Evolutionary conservation across 306 rosid species (phyloP).

Genomic region (Rosa chinensis): DNA sequence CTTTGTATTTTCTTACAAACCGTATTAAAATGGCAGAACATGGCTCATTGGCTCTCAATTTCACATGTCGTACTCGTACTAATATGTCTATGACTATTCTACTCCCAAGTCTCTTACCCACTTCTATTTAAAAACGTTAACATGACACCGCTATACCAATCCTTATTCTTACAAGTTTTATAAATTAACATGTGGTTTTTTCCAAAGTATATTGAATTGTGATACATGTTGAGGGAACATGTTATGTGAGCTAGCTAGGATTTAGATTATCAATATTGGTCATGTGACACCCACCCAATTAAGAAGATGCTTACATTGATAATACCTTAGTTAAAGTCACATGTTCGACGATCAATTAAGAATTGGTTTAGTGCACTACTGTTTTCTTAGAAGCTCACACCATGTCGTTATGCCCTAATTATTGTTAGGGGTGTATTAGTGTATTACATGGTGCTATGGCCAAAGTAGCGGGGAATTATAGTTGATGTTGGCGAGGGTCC

Average conservation of each 20-base stretch:
- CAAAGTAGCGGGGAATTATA: no score
- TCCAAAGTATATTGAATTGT: not conserved
- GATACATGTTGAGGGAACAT: slow-evolving; percentile 27
- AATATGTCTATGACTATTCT: not conserved
- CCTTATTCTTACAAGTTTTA: not conserved
- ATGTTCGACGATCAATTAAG: not conserved
- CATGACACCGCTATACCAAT: slow-evolving; percentile 10
- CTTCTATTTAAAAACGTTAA: not conserved
- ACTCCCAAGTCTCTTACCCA: not conserved
- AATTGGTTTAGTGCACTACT: not conserved
- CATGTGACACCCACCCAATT: slow-evolving; percentile 22
- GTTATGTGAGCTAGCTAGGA: not conserved
- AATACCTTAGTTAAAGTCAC: not conserved
- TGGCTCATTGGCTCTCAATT: slow-evolving; percentile 31
- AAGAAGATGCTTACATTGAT: not conserved
- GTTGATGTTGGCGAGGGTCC: not conserved
- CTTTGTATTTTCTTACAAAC: not conserved
- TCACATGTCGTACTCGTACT: slow-evolving; percentile 14
- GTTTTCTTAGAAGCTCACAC: slow-evolving; percentile 4
- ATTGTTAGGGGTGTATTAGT: not conserved
- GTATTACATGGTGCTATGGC: no score
- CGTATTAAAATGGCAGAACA: slow-evolving; percentile 17
- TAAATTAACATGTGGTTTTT: not conserved
- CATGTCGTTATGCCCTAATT: not conserved
- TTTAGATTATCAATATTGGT: not conserved